Percentiles rank a stretch among this genome's conserved stretches.
Conservation (phyloP, 129 eudicot species). For the Glebionis coronaria region DNA sequence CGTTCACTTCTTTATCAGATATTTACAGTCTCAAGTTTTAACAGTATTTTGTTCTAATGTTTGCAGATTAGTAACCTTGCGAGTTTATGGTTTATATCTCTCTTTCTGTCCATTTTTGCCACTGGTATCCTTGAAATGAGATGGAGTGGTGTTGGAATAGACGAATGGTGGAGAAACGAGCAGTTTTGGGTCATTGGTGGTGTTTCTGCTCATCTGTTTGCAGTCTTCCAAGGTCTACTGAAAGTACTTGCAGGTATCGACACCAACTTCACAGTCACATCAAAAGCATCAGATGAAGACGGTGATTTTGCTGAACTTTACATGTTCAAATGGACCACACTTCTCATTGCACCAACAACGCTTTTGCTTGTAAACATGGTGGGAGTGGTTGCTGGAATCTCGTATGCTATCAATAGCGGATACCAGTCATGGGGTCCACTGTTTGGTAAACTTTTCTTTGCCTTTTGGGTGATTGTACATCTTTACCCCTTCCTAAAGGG, state of each 20-base stretch:
- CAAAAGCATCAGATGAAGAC: slow-evolving; percentile 85
- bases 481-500: slow-evolving; percentile 90
- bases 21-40: no score
- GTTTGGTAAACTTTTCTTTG: slow-evolving; percentile 75
- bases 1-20: background rate
- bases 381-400: slow-evolving; percentile 83
- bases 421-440: slow-evolving; percentile 93
- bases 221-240: slow-evolving; percentile 80
- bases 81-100: slow-evolving; percentile 83
- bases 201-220: slow-evolving; percentile 78
- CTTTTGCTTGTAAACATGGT: slow-evolving; percentile 74
- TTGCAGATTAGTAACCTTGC: slow-evolving; percentile 87
- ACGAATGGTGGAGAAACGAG: slow-evolving; percentile 95
- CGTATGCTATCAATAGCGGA: slow-evolving; percentile 79
- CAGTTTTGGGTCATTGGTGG: slow-evolving; percentile 97
- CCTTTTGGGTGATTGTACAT: slow-evolving; percentile 95
- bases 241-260: slow-evolving; percentile 92
- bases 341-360: slow-evolving; percentile 79
- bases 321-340: slow-evolving; percentile 89
- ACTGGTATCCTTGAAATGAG: slow-evolving; percentile 93
- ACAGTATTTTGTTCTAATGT: background rate
- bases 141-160: slow-evolving; percentile 91
- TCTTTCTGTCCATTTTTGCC: slow-evolving; percentile 86
- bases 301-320: slow-evolving; percentile 85
- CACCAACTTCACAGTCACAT: slow-evolving; percentile 88